These are phyloP conservation scores for Fusarium sp. DNA, from an alignment of 2,329 filamentous ascomycete species.

Conservation along the genomic window DNA sequence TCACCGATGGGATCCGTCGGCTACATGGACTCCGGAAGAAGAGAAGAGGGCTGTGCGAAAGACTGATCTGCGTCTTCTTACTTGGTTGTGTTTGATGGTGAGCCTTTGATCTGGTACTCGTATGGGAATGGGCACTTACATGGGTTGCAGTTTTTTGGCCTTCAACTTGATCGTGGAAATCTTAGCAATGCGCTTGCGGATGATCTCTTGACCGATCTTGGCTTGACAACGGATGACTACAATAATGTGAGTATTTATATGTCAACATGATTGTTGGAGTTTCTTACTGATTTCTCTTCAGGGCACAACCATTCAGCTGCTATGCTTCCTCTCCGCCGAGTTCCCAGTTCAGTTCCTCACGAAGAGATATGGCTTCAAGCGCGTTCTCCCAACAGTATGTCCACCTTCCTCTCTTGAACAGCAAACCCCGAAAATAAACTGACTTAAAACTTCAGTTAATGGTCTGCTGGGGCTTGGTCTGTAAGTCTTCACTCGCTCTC, in stretches of 20 bases:
- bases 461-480: constrained; percentile 61
- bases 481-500: constrained; percentile 28
- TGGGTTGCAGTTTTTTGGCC: constrained; percentile 64
- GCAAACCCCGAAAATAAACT: background rate
- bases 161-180: constrained; percentile 74
- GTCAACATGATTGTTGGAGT: fast-evolving
- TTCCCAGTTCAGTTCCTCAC: constrained; percentile 69
- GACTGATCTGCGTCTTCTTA: constrained; percentile 57
- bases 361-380: constrained; percentile 69
- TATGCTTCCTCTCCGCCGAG: constrained; percentile 67
- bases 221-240: constrained; percentile 63
- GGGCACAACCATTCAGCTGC: constrained; percentile 67
- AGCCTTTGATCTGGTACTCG: background rate
- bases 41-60: constrained; percentile 68
- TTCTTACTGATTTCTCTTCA: constrained; percentile 11
- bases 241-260: constrained; percentile 57
- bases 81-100: constrained; percentile 59
- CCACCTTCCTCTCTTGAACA: background rate
- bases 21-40: constrained; percentile 67
- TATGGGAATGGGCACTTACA: constrained; percentile 27
- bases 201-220: constrained; percentile 68
- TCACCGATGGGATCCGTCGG: constrained; percentile 56
- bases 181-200: constrained; percentile 72
- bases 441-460: constrained; percentile 52
- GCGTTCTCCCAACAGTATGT: constrained; percentile 60